Evolutionary conservation across 2,329 filamentous ascomycete genomes (phyloP).

Genomic region (Trematosphaeria pertusa): DNA sequence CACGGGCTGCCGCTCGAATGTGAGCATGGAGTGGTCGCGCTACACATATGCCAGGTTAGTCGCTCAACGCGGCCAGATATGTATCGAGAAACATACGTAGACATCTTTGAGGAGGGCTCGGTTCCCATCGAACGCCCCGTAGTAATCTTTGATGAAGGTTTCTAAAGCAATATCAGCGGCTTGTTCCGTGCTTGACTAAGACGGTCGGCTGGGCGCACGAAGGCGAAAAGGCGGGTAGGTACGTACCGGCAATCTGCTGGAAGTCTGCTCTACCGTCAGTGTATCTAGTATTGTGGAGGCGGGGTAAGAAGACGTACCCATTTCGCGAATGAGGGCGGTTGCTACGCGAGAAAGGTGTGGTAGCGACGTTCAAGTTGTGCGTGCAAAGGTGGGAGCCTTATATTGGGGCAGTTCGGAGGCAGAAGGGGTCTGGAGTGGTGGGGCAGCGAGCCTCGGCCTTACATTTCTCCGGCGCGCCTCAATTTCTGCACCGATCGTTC

Average conservation of each 20-base stretch:
- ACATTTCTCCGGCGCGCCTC: constrained; percentile 22
- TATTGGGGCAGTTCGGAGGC: too few species aligned
- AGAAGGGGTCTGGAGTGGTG: constrained; percentile 34
- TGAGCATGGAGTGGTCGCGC: constrained; percentile 88
- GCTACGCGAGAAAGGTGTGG: too few species aligned
- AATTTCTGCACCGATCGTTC: constrained; percentile 19
- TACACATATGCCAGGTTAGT: constrained; percentile 57
- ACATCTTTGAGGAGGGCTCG: constrained; percentile 70
- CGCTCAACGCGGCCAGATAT: too few species aligned
- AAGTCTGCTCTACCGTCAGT: too few species aligned
- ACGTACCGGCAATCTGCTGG: too few species aligned
- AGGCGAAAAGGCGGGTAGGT: too few species aligned
- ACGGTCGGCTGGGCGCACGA: background rate
- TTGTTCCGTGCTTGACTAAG: constrained; percentile 3
- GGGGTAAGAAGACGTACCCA: too few species aligned
- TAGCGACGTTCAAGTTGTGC: too few species aligned
- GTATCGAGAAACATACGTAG: constrained; percentile 86
- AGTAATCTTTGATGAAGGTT: constrained; percentile 91
- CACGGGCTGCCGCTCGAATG: constrained; percentile 77
- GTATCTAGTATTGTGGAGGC: too few species aligned
- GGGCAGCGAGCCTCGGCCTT: constrained; percentile 33
- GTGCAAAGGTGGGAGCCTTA: too few species aligned
- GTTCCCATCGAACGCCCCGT: constrained; percentile 81
- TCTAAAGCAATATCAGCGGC: constrained; percentile 59
- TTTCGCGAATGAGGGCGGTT: too few species aligned